Percentiles rank a stretch among this genome's conserved stretches.
Conservation (phyloP, 139 green algal species). For the Chlorella sp. region DNA sequence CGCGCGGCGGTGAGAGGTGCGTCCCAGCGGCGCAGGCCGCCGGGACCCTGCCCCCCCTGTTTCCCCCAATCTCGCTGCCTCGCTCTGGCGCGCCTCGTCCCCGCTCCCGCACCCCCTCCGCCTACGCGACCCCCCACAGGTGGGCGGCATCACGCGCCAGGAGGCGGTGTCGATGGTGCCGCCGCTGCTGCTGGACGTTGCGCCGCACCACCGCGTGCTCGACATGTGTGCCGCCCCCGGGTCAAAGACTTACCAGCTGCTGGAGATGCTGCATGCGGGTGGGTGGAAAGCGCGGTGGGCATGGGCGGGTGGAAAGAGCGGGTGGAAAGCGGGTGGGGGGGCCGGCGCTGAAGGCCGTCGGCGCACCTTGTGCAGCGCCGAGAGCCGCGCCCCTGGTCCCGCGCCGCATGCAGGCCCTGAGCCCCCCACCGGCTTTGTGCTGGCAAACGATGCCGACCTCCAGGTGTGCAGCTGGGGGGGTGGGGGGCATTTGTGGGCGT, state of each 20-base stretch:
- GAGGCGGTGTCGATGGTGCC: conserved; percentile 99
- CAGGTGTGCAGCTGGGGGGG: too few species aligned
- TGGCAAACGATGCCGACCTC: conserved; percentile 98
- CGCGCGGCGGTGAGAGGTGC: too few species aligned
- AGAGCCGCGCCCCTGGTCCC: neutral
- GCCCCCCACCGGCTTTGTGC: conserved; percentile 74
- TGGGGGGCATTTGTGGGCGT: too few species aligned
- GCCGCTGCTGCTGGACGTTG: conserved; percentile 94
- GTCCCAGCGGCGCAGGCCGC: too few species aligned
- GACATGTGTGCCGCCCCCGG: conserved; percentile 98
- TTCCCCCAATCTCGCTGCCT: too few species aligned
- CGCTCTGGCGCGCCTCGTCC: too few species aligned
- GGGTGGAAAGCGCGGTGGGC: neutral
- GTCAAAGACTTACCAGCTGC: conserved; percentile 96
- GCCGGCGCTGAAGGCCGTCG: too few species aligned
- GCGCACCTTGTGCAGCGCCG: too few species aligned
- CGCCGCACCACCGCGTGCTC: conserved; percentile 91
- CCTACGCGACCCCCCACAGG: too few species aligned
- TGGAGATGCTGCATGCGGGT: conserved; percentile 89
- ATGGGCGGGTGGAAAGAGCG: neutral
- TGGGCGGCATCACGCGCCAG: conserved; percentile 94
- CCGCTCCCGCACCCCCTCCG: too few species aligned
- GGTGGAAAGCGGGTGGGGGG: too few species aligned
- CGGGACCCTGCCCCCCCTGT: neutral
- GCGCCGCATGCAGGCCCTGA: neutral